Evolutionary conservation across 176 grass and related monocot genomes (phyloP).

Genomic region (Triticum timopheevii): DNA sequence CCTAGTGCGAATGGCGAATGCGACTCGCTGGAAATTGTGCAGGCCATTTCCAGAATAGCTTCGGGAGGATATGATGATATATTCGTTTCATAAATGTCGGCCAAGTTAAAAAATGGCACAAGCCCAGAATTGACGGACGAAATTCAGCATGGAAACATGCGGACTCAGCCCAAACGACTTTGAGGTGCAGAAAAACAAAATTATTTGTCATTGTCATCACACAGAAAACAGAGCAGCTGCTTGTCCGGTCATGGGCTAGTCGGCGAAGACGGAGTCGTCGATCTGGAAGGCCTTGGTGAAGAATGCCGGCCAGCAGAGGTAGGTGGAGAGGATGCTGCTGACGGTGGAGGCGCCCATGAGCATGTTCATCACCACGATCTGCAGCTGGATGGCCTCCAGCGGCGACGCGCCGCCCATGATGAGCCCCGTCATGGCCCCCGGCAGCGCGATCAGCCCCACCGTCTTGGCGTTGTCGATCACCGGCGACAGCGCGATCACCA

Average conservation of each 20-base stretch:
- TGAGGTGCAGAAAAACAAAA: neutral
- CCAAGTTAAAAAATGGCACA: no score
- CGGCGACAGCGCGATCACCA: constrained; percentile 56
- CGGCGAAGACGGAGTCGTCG: constrained; percentile 49
- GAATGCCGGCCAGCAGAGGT: constrained; percentile 86
- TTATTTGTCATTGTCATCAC: neutral
- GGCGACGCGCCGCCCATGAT: constrained; percentile 86
- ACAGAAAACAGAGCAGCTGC: neutral
- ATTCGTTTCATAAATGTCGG: no score
- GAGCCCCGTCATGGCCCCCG: constrained; percentile 76
- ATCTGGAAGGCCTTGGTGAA: constrained; percentile 89
- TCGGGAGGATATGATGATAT: no score
- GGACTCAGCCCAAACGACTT: neutral
- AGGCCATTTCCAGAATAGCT: no score
- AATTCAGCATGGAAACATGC: neutral
- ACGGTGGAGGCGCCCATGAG: constrained; percentile 76
- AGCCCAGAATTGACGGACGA: no score
- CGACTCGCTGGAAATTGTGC: no score
- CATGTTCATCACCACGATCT: constrained; percentile 90
- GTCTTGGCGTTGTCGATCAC: constrained; percentile 77
- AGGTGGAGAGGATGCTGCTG: constrained; percentile 78
- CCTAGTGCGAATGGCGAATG: no score
- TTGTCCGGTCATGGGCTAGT: constrained; percentile 3
- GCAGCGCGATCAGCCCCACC: constrained; percentile 70
- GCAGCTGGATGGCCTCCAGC: constrained; percentile 75